A percentile compares a stretch with the other conserved stretches of the same genome.
These are phyloP conservation scores for Lojkania enalia DNA, from an alignment of 2,329 filamentous ascomycete genomes.

Conservation along the genomic window DNA sequence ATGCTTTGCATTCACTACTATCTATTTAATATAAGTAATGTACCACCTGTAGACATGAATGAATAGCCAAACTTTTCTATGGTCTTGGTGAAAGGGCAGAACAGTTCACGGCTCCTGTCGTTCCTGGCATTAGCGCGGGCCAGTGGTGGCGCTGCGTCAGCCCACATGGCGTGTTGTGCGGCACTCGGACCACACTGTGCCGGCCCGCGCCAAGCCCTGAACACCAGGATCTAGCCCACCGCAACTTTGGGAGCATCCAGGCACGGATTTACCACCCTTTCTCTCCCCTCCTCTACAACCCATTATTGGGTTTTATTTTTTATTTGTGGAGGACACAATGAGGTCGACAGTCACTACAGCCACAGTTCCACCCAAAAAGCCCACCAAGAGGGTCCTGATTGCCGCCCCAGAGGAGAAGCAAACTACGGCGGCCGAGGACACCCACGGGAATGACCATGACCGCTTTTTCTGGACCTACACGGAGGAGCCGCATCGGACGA, in stretches of 20 bases:
- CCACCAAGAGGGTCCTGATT: conserved; percentile 25
- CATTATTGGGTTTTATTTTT: too few relatives aligned
- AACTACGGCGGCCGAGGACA: conserved; percentile 4
- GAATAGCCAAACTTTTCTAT: too few relatives aligned
- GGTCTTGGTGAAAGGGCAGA: too few relatives aligned
- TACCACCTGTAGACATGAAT: too few relatives aligned
- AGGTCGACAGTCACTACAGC: conserved; percentile 43
- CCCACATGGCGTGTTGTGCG: too few relatives aligned
- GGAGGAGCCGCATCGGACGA: conserved; percentile 91
- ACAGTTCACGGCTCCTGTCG: too few relatives aligned
- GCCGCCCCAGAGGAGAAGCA: conserved; percentile 25
- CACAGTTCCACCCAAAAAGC: conserved; percentile 31
- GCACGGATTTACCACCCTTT: neutral
- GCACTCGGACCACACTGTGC: too few relatives aligned
- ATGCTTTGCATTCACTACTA: too few relatives aligned
- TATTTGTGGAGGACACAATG: too few relatives aligned
- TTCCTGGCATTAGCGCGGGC: too few relatives aligned
- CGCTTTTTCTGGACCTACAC: conserved; percentile 99
- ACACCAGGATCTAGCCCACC: neutral
- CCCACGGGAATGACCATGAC: conserved; percentile 43
- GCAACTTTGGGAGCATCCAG: neutral
- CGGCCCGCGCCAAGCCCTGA: neutral
- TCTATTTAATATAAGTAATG: too few relatives aligned
- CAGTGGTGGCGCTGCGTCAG: neutral
- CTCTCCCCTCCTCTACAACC: neutral